Percentiles rank a stretch among this genome's conserved stretches.
phyloP scores from a whole-genome alignment of 768 basidiomycete genomes.

The Tricholoma flavovirens region DNA sequence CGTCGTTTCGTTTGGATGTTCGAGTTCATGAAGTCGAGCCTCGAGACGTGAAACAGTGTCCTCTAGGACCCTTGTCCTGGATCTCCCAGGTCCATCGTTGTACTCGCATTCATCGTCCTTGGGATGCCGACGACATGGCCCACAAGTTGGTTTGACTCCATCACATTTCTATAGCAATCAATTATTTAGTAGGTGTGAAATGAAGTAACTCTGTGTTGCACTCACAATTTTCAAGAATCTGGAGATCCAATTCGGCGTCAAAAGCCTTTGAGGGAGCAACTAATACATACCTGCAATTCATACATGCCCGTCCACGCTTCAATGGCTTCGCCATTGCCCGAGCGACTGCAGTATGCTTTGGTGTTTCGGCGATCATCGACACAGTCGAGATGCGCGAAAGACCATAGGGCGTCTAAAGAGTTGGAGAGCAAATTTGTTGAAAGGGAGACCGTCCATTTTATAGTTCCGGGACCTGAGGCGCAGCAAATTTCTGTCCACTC shows the following conservation, averaged over 20 bases:
- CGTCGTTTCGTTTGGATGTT: slow-evolving; percentile 44
- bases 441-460: slow-evolving; percentile 28
- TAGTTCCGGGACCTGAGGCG: slow-evolving; percentile 17
- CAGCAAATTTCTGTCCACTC: too few relatives aligned
- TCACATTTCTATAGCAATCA: slow-evolving; percentile 55
- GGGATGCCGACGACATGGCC: slow-evolving; percentile 53
- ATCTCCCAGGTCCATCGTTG: slow-evolving; percentile 54
- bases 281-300: slow-evolving; percentile 42
- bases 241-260: slow-evolving; percentile 2
- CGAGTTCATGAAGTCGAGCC: slow-evolving; percentile 51
- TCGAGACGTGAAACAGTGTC: slow-evolving; percentile 52
- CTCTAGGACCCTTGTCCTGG: slow-evolving; percentile 55
- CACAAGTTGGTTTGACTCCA: slow-evolving; percentile 56
- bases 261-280: not conserved
- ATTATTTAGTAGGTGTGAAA: slow-evolving; percentile 6
- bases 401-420: slow-evolving; percentile 24
- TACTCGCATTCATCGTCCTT: slow-evolving; percentile 70
- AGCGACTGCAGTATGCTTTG: slow-evolving; percentile 25
- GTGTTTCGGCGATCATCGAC: slow-evolving; percentile 35
- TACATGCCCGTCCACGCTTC: slow-evolving; percentile 50
- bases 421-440: slow-evolving; percentile 26
- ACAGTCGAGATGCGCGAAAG: slow-evolving; percentile 17
- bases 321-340: slow-evolving; percentile 35
- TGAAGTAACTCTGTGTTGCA: slow-evolving; percentile 1
- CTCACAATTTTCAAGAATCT: slow-evolving; percentile 50